Evolutionary conservation across 345 rosid species (phyloP), one percentile per base, ranked within the genome.

Genomic region (Triadica sebifera): DNA sequence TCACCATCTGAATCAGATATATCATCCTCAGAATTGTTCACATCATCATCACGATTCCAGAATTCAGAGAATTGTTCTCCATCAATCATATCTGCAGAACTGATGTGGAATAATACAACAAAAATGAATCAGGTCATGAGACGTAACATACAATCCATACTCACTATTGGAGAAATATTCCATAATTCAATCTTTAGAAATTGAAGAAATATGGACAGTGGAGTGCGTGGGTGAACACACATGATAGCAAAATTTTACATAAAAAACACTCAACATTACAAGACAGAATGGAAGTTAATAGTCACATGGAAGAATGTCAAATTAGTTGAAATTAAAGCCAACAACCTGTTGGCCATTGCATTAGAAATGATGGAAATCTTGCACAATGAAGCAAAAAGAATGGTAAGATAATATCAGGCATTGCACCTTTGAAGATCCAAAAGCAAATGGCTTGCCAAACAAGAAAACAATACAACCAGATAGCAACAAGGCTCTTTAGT

Each of bases 41-140:
- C 93, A 85, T 88, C 98, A 73, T 90, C 94, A 25, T 85, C 87
- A 74, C 85, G 93, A 71, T 91, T 90, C 99, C 99, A 95, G 81
- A 92, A 94, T 80, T 95, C 99, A 20, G 99, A 95, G 77, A 68
- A 70, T 29, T 79, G 83, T 50, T 85, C 90, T 57, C 81, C 84
- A 51, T 79, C 81, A 52, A 45, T 73, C 81, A 29, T 78, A 70
- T 81, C 86, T 24, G 75, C 70, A 22, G 92, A 78, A 82, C 99
- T 91, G 85, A 72, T 73, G 80, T 19, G 25, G 37, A 41, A 68
- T 78, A 57, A 25, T 8, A 64, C 24, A 49, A 66, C 12, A 63
- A 34, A 53, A 66, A 71, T 29, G 34, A 66, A 71, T 75, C 57
- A 73, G 72, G 53, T 65, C 72, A 74, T 39, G 73, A 43, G 41